A percentile compares a stretch with the other conserved stretches of the same genome.
phyloP scores from a whole-genome alignment of 257 asterid genomes.

The Anisodus tanguticus region DNA sequence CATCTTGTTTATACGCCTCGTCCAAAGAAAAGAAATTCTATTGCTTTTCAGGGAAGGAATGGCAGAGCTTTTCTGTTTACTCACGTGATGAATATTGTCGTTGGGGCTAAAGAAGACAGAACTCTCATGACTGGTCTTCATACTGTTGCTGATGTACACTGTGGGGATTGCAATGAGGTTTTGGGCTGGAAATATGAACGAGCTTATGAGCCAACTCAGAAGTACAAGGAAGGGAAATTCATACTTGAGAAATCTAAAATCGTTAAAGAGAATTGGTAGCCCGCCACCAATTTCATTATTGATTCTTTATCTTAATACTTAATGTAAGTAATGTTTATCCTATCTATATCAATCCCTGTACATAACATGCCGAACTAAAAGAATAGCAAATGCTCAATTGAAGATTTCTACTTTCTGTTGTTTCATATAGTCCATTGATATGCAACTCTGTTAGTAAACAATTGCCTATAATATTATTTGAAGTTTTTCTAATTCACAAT shows the following conservation, averaged over 20 bases:
- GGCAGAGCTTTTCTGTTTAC: constrained; percentile 54
- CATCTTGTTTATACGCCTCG: constrained; percentile 8
- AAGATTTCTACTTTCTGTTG: background rate
- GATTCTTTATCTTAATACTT: background rate
- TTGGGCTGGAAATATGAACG: constrained; percentile 58
- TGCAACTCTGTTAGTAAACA: background rate
- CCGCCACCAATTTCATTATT: background rate
- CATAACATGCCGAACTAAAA: constrained; percentile 25
- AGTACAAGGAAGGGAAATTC: constrained; percentile 56
- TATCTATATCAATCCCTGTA: constrained; percentile 30
- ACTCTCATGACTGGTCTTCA: constrained; percentile 50
- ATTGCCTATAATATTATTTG: background rate
- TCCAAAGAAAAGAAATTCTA: constrained; percentile 11
- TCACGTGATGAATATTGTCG: constrained; percentile 46
- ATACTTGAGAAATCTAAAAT: constrained; percentile 44
- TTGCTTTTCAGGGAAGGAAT: constrained; percentile 45
- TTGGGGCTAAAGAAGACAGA: constrained; percentile 50
- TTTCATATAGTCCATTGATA: background rate
- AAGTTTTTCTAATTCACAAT: background rate
- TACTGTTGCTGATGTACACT: constrained; percentile 49
- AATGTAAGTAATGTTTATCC: constrained; percentile 33
- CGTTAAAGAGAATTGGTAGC: constrained; percentile 42
- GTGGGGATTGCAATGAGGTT: constrained; percentile 49
- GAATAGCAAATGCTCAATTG: background rate
- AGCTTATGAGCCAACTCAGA: constrained; percentile 46